Base-by-base conservation (phyloP, 306 rosid genomes). In the Prunus davidiana region DNA sequence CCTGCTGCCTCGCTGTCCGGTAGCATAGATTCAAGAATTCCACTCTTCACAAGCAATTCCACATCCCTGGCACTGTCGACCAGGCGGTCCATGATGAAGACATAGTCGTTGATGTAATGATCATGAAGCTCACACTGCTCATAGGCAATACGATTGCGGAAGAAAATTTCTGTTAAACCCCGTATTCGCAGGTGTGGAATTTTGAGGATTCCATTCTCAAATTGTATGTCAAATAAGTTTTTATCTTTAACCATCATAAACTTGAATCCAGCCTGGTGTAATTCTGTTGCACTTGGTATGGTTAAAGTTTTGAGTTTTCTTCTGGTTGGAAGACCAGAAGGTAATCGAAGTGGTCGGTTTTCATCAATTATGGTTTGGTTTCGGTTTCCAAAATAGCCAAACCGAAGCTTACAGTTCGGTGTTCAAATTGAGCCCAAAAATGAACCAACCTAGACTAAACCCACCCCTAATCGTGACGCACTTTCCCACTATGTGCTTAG, bases 131-230 rank as follows among this genome's bases (percentile, higher is more conserved):
- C 78, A n/a, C 76, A 69, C 12, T 75, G 72, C 76, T 88, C 92
- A 64, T 52, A 83, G 7, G 82, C 88, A 3, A 86, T 6, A n/a
- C 82, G 14, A 32, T 84, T 86, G 13, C 85, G 52, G 6, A 77
- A 12, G 19, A 27, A 3, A 1, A 63, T 16, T 57, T 80, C 85
- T 7, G 86, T 69, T 0, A 3, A 3, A 2, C 25, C 77, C 58
- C 56, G 3, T 5, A 74, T 52, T 45, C 54, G 8, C 22, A 84
- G 12, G 13, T 51, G 12, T 45, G 89, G 88, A 69, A 83, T 83
- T 73, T 19, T 50, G 19, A 82, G 64, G 22, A 67, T 72, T 8
- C 77, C 72, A 20, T 64, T 8, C 4, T 32, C 11, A 45, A 79
- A 79, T 3, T 63, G 11, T 12, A 79, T 52, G 68, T 79, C 74